Conservation (phyloP, 75 land plant genomes). For the Cryptomeria japonica region DNA sequence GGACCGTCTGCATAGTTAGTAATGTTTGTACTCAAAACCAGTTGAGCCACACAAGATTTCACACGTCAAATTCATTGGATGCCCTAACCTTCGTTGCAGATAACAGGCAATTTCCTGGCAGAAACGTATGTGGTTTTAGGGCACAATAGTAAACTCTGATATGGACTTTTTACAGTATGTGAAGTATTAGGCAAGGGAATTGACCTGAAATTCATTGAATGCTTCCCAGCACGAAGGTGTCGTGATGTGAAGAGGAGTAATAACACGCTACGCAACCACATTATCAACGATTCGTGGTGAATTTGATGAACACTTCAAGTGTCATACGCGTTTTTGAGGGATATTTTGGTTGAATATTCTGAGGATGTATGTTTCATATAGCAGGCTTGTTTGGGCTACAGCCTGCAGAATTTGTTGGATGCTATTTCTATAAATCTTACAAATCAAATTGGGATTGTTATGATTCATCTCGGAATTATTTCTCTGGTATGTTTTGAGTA, state of each 20-base stretch:
- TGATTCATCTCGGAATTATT: background rate
- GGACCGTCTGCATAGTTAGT: background rate
- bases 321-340: background rate
- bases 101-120: background rate
- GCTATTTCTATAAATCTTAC: background rate
- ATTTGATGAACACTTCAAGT: background rate
- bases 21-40: background rate
- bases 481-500: background rate
- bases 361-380: background rate
- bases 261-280: background rate
- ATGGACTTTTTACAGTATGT: background rate
- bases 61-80: background rate
- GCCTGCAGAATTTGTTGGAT: background rate
- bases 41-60: background rate
- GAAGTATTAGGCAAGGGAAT: background rate
- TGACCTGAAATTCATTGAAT: background rate
- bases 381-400: background rate
- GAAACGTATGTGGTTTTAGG: background rate
- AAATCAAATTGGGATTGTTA: background rate
- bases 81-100: background rate
- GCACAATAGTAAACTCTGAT: background rate
- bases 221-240: background rate
- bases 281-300: background rate
- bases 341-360: background rate
- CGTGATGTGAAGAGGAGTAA: background rate